Conservation (phyloP, 345 rosid genomes). For the Murraya paniculata region DNA sequence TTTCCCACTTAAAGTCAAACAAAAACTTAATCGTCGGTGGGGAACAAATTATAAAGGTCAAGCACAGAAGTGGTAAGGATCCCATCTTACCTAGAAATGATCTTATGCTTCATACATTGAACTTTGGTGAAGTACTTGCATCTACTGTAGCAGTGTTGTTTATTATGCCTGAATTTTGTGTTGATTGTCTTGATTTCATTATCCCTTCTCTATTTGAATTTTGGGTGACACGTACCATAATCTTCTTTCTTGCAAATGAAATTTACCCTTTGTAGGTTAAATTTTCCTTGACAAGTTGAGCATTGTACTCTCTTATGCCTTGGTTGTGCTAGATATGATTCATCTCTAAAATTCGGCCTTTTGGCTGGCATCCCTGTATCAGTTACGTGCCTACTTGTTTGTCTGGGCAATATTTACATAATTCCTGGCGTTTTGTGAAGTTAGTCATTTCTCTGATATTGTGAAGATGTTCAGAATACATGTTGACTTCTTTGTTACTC, state of each 20-base stretch:
- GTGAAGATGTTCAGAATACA: not conserved
- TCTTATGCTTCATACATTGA: not conserved
- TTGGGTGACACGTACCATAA: not conserved
- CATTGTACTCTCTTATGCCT: not conserved
- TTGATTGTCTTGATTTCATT: not conserved
- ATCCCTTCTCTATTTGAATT: not conserved
- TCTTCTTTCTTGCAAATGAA: not conserved
- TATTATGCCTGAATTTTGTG: not conserved
- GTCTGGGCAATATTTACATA: not conserved
- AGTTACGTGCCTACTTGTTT: not conserved
- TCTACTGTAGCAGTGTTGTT: not conserved
- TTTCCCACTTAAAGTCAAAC: conserved; percentile 46
- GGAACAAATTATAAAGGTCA: conserved; percentile 74
- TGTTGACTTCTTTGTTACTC: conserved; percentile 5
- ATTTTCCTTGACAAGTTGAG: too few relatives aligned
- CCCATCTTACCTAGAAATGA: not conserved
- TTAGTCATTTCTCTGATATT: not conserved
- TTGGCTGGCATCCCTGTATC: not conserved
- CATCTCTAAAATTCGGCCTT: not conserved
- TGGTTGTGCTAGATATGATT: not conserved
- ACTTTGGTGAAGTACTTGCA: not conserved
- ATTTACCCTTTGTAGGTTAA: not conserved
- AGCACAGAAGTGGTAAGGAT: conserved; percentile 71
- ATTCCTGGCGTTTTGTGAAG: not conserved
- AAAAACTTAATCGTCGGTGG: conserved; percentile 56